phyloP scores from a whole-genome alignment of 2,329 filamentous ascomycete genomes.

The Phialophora chinensis region DNA sequence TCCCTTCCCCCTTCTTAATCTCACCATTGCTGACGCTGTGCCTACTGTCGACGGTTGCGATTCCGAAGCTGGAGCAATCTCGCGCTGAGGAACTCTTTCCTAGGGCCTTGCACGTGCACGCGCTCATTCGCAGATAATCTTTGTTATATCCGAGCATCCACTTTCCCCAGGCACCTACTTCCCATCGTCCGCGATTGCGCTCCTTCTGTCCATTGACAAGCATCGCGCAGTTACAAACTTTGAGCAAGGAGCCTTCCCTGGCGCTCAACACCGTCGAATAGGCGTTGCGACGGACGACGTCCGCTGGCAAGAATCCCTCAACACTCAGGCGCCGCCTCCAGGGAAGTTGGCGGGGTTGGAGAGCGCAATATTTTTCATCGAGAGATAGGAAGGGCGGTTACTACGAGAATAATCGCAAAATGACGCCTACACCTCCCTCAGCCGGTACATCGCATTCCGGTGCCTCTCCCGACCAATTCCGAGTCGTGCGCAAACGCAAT shows the following conservation, averaged over 20 bases:
- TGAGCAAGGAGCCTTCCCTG: background rate
- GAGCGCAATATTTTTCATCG: background rate
- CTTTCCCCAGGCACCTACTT: constrained; percentile 19
- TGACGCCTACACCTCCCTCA: constrained; percentile 79
- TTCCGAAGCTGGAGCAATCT: constrained; percentile 3
- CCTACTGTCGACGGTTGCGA: no score
- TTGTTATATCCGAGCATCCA: constrained; percentile 26
- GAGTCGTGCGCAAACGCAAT: constrained; percentile 89
- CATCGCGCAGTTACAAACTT: background rate
- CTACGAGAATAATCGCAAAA: constrained; percentile 43
- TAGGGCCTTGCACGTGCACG: constrained; percentile 3
- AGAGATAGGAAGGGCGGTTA: constrained; percentile 4
- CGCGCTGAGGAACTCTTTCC: background rate
- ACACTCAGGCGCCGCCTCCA: background rate
- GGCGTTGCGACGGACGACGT: background rate
- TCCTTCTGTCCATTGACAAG: background rate
- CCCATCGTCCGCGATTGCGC: constrained; percentile 12
- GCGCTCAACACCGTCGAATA: background rate
- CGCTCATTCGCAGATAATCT: constrained; percentile 20
- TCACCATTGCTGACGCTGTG: background rate
- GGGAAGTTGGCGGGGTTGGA: constrained; percentile 9
- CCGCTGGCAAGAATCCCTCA: background rate
- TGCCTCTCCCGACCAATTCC: constrained; percentile 83
- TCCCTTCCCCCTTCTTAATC: background rate
- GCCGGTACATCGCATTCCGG: constrained; percentile 74